Evolutionary conservation across 192 early-diverging fungal species (phyloP).

Genomic region (Backusella circina): DNA sequence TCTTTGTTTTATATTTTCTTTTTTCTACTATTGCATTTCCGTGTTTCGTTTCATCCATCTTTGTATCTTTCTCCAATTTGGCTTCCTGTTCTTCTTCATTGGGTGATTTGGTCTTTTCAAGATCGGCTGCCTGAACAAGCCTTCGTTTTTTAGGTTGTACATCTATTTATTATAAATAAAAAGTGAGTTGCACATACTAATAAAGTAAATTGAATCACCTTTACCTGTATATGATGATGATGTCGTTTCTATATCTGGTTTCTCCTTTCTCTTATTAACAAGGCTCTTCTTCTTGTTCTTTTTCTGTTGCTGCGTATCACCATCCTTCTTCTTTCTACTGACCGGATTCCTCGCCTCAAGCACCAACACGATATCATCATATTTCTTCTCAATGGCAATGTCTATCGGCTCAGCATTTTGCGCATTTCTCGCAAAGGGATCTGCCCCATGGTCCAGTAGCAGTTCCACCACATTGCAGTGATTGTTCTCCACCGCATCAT

Average conservation of each 20-base stretch:
- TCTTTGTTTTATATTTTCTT: neutral
- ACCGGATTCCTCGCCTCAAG: neutral
- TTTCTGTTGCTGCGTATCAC: neutral
- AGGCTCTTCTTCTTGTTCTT: neutral
- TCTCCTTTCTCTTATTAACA: neutral
- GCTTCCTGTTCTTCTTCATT: neutral
- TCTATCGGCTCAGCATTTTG: slow-evolving; percentile 47
- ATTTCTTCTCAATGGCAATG: slow-evolving; percentile 41
- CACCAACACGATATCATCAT: slow-evolving; percentile 16
- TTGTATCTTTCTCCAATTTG: neutral
- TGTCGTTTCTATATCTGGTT: too few species aligned
- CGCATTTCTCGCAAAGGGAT: slow-evolving; percentile 52
- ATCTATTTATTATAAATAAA: neutral
- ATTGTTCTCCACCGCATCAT: slow-evolving; percentile 59
- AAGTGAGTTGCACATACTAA: neutral
- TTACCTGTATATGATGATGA: neutral
- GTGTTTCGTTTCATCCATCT: neutral
- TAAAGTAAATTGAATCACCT: too few species aligned
- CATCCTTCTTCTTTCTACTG: neutral
- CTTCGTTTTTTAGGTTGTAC: slow-evolving; percentile 18
- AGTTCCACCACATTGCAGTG: slow-evolving; percentile 41
- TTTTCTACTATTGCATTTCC: neutral
- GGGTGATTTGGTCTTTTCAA: slow-evolving; percentile 6
- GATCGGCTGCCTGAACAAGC: slow-evolving; percentile 18
- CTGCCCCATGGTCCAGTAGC: slow-evolving; percentile 43